These are phyloP conservation scores for Erodium texanum DNA, from an alignment of 441 rosid genomes.

Conservation along the genomic window DNA sequence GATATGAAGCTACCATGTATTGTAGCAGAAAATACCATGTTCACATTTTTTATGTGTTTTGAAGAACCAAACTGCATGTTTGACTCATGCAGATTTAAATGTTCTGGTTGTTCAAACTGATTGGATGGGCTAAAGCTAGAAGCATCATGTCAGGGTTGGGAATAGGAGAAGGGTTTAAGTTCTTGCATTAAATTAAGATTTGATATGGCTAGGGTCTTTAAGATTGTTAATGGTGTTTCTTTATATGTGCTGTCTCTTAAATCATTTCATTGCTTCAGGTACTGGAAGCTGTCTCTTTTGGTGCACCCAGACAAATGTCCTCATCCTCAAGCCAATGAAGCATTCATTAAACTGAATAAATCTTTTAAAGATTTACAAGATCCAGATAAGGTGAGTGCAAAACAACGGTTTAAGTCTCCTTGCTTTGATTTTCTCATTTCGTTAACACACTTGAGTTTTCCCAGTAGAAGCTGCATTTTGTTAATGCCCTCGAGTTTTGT, in stretches of 20 bases:
- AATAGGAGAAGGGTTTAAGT: not conserved
- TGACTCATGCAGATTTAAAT: not conserved
- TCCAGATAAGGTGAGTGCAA: conserved; percentile 55
- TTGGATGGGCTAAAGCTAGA: not conserved
- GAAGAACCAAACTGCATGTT: not conserved
- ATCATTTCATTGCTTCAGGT: conserved; percentile 31
- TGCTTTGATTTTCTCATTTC: conserved; percentile 7
- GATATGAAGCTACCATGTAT: no score
- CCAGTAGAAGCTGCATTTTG: not conserved
- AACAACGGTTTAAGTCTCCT: not conserved
- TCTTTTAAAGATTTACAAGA: conserved; percentile 85
- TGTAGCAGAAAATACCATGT: not conserved
- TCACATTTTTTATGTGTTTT: not conserved
- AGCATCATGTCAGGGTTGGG: not conserved
- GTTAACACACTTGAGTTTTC: not conserved
- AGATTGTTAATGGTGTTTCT: not conserved
- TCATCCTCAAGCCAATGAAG: conserved; percentile 88
- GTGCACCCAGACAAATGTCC: conserved; percentile 96
- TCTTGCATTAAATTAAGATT: no score
- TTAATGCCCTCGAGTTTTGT: not conserved
- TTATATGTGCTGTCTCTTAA: not conserved
- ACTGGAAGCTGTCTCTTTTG: conserved; percentile 89
- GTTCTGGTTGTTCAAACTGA: not conserved
- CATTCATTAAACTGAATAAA: conserved; percentile 71
- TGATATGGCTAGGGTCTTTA: no score